Base-by-base conservation (phyloP, 805 yeast genomes). In the Schwanniomyces vanrijiae region DNA sequence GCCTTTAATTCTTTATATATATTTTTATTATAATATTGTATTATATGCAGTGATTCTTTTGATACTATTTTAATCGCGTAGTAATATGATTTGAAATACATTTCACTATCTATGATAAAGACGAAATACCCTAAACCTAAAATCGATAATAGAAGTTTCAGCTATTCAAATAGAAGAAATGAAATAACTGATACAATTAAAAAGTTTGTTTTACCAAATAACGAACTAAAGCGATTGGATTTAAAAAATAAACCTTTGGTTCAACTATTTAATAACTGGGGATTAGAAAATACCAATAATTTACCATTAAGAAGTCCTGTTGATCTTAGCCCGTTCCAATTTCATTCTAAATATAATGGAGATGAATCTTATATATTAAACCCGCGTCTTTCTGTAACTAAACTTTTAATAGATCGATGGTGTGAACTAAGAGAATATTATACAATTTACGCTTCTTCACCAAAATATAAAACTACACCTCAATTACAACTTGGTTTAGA, bases 341-440 rank as follows among this genome's bases (percentile, higher is more conserved):
- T 53, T 47, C 63, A 59, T 39, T 61, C 69, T 1, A 52, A 51
- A 1, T 20, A 48, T 21, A 68, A 68, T 49, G 43, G 50, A 2
- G 61, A 64, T 26, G 13, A 20, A 1, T 63, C 71, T 11, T 61
- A 60, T 37, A 31, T 59, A 0, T 22, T 31, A 1, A 40, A 43
- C 13, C 73, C 73, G 14, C 57, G 86, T 35, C 59, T 83, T 13
- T 77, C 83, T 1, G 90, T 86, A 3, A 84, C 91, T 0, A 77
- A 73, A 45, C 59, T 87, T 7, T 62, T 84, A 9, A 78, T 85
- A 0, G 71, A 77, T 26, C 63, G 74, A 13, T 86, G 90, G 88
- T 87, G 94, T 68, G 92, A 87, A 61, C 64, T 86, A 40, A 66
- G 81, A 35, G 72, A 68, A 16, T 72, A 76, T 48, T 86, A 81